phyloP scores from a whole-genome alignment of 2,329 filamentous ascomycete genomes.

The Delphinella strobiligena region DNA sequence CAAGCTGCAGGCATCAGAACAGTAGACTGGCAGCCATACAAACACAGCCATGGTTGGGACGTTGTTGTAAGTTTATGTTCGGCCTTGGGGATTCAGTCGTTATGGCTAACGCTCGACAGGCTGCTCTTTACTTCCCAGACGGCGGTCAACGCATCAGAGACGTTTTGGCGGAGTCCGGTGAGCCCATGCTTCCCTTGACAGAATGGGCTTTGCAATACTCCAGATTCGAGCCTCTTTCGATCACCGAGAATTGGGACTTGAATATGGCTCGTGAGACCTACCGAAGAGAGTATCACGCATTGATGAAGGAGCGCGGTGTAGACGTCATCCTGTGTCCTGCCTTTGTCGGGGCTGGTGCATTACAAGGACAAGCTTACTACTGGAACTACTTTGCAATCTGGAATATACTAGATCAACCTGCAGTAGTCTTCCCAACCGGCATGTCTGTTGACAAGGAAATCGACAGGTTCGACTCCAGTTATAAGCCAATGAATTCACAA shows the following conservation, averaged over 20 bases:
- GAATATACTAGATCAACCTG: constrained; percentile 9
- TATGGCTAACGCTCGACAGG: no score
- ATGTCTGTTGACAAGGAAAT: constrained; percentile 2
- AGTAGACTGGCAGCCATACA: constrained; percentile 38
- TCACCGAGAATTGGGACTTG: constrained; percentile 6
- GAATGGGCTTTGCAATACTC: constrained; percentile 3
- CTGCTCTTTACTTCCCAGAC: constrained; percentile 47
- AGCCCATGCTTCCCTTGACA: constrained; percentile 3
- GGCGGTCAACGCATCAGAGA: constrained; percentile 35
- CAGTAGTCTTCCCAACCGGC: constrained; percentile 20
- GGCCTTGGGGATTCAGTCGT: no score
- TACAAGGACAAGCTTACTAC: constrained; percentile 19
- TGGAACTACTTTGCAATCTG: constrained; percentile 13
- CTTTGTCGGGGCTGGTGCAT: constrained; percentile 24
- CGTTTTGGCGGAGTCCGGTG: constrained; percentile 35
- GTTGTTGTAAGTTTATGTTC: constrained; percentile 18
- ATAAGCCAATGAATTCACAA: constrained; percentile 2
- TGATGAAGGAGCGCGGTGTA: constrained; percentile 24
- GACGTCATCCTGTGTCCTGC: constrained; percentile 26
- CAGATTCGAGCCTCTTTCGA: neutral
- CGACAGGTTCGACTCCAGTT: neutral
- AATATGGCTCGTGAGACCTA: constrained; percentile 27
- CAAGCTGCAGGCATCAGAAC: constrained; percentile 12
- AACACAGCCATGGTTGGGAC: constrained; percentile 39
- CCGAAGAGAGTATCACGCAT: constrained; percentile 17